phyloP scores from a whole-genome alignment of 306 rosid genomes.

The Senna siamea region DNA sequence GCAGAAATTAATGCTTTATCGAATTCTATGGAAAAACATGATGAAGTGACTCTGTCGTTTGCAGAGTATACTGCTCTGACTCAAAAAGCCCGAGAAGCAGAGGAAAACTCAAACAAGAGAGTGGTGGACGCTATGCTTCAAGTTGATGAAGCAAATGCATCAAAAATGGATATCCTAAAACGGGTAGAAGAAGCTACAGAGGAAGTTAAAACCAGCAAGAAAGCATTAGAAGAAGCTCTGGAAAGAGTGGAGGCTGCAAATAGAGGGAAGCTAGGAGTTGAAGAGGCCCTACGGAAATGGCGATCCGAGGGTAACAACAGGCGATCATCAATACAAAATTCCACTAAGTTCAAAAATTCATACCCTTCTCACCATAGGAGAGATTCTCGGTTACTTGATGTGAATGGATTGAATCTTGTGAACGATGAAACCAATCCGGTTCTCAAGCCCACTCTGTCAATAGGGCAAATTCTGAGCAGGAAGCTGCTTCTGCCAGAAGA shows the following conservation, averaged over 20 bases:
- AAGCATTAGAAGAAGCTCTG: slow-evolving; percentile 78
- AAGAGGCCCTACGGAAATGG: slow-evolving; percentile 92
- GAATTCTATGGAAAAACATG: slow-evolving; percentile 35
- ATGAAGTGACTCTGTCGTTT: slow-evolving; percentile 69
- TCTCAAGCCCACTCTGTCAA: slow-evolving; percentile 79
- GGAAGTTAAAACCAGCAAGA: slow-evolving; percentile 80
- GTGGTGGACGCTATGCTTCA: slow-evolving; percentile 70
- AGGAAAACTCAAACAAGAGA: slow-evolving; percentile 68
- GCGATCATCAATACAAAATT: slow-evolving; percentile 55
- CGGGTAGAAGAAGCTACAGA: slow-evolving; percentile 78
- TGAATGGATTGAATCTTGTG: slow-evolving; percentile 60
- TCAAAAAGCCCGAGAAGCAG: slow-evolving; percentile 62
- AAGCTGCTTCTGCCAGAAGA: slow-evolving; percentile 74
- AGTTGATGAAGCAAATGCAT: slow-evolving; percentile 72
- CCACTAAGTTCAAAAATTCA: slow-evolving; percentile 76
- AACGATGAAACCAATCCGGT: slow-evolving; percentile 46
- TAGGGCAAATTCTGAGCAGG: slow-evolving; percentile 87
- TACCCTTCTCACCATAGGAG: slow-evolving; percentile 52
- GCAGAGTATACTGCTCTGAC: slow-evolving; percentile 75
- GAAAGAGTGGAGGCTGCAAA: slow-evolving; percentile 90
- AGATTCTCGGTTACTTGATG: slow-evolving; percentile 59
- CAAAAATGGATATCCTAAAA: slow-evolving; percentile 66
- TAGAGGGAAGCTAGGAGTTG: slow-evolving; percentile 77
- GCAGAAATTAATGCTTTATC: slow-evolving; percentile 72
- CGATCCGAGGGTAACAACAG: slow-evolving; percentile 69